Base-by-base conservation (phyloP, 768 basidiomycete genomes). In the Terana coerulea region DNA sequence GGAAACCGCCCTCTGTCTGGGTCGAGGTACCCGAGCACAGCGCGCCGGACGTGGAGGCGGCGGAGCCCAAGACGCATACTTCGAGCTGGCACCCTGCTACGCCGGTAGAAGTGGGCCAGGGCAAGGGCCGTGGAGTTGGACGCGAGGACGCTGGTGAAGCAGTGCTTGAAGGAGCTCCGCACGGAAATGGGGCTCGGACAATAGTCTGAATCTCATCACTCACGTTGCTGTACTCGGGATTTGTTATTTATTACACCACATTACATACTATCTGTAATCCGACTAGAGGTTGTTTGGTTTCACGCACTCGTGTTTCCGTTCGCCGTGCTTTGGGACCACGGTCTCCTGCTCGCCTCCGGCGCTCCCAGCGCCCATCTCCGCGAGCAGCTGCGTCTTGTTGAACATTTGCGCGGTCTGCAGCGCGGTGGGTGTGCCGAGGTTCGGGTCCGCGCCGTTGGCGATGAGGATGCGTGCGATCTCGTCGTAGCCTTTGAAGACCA, bases 371-470 rank as follows among this genome's bases (percentile, higher is more conserved):
- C 86, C 84, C 51, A 89, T 61, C 11, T 80, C 58, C 46, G 69
- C 68, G 66, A 86, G 69, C 51, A 86, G 49, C 36, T 82, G 78
- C 15, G 69, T 72, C 60, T 79, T 75, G 29, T 74, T 72, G 60
- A 91, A 90, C 74, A 90, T 81, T 54, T 78, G 71, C 7, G 85
- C 85, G 0, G 80, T 74, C 60, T 88, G 77, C 37, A 85, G 79
- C 0, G 86, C 89, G 22, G 74, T 86, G 1, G 88, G 88, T 22
- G 66, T 75, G 5, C 88, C 89, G 12, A 72, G 52, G 40, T 82
- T 71, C 2, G 88, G 85, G 66, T 90, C 78, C 0, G 88, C 88
- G 15, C 69, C 73, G 1, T 56, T 68, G 5, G 62, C 58, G 21
- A 78, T 64, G 25, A 91, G 74, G 1, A 71, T 68, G n/a, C 71